These are phyloP conservation scores for Talaromyces sp. DNA, from an alignment of 2,329 filamentous ascomycete species.

Conservation along the genomic window DNA sequence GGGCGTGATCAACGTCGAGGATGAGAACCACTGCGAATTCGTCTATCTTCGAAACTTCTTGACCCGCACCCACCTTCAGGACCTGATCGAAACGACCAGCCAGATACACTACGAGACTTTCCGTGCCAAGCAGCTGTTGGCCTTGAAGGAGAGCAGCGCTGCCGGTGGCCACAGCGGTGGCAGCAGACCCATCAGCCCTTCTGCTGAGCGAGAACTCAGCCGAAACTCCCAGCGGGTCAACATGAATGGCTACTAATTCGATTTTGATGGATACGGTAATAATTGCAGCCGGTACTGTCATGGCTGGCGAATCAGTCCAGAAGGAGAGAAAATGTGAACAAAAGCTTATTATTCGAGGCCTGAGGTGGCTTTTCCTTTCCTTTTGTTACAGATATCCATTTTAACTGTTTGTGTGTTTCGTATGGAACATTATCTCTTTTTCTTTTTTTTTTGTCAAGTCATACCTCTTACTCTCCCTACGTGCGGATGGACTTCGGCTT, in stretches of 20 bases:
- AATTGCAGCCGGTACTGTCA: background rate
- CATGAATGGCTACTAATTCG: constrained; percentile 90
- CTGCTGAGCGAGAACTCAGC: constrained; percentile 93
- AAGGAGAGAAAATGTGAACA: constrained; percentile 5
- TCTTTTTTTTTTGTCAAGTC: background rate
- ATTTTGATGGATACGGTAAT: background rate
- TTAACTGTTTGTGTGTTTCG: constrained; percentile 10
- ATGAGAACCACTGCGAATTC: constrained; percentile 99
- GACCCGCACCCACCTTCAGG: constrained; percentile 94
- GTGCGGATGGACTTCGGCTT: background rate
- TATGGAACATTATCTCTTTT: background rate
- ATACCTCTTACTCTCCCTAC: constrained; percentile 1
- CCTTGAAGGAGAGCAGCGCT: constrained; percentile 95
- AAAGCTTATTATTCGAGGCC: constrained; percentile 9
- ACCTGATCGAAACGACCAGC: constrained; percentile 97
- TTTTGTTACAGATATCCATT: constrained; percentile 13
- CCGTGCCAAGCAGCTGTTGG: constrained; percentile 97
- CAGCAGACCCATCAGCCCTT: constrained; percentile 90
- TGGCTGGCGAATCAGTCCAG: constrained; percentile 2
- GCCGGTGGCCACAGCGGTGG: constrained; percentile 58
- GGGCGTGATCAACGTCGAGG: constrained; percentile 99
- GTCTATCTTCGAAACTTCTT: constrained; percentile 98
- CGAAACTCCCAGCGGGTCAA: constrained; percentile 94
- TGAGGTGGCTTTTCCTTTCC: constrained; percentile 9
- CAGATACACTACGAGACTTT: constrained; percentile 99